Base-by-base conservation (phyloP, 2,329 filamentous ascomycete genomes). In the Penicillium sp. region DNA sequence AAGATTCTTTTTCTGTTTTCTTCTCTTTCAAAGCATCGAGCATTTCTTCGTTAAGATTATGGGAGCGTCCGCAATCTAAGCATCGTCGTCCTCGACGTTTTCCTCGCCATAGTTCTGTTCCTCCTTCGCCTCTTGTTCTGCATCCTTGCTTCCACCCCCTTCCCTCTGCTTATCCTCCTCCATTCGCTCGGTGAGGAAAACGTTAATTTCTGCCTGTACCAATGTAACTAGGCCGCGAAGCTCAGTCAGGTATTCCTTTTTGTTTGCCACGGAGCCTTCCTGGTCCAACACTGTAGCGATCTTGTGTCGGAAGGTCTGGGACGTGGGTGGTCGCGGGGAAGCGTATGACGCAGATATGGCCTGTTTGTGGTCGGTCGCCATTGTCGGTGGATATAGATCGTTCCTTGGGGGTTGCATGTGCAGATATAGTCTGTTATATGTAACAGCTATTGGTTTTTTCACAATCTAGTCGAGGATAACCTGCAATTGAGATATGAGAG, bases 31-130 rank as follows among this genome's bases (percentile, higher is more conserved):
- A 40, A 11, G 40, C 40, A 21, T 23, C 40, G 12, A n/a, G 16
- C n/a, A 42, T 18, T 42, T 42, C 38, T 18, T 42, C 38, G n/a
- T 42, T 3, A 21, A 42, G n/a, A 43, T 9, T 18, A 2, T 8
- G n/a, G 5, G 14, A n/a, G 43, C n/a, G 16, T 33, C 2, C n/a
- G 18, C 11, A 11, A 3, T 11, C 12, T 38, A 24, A 55, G 52
- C 58, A 55, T 38, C 40, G 47, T 89, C 87, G 43, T 89, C 86
- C 50, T 87, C 85, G 12, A 83, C 77, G 23, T 86, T 83, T 70
- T 96, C 91, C 71, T 96, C 91, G 48, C 91, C 91, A 68, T 96
- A 96, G 68, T 91, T 82, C 60, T 83, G 81, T 59, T 79, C 77
- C 55, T 79, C 76, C 53, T 74, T 72, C 48, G 70, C 67, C 59